Base-by-base conservation (phyloP, 164 flowering plant genomes). In the Hamamelis virginiana region DNA sequence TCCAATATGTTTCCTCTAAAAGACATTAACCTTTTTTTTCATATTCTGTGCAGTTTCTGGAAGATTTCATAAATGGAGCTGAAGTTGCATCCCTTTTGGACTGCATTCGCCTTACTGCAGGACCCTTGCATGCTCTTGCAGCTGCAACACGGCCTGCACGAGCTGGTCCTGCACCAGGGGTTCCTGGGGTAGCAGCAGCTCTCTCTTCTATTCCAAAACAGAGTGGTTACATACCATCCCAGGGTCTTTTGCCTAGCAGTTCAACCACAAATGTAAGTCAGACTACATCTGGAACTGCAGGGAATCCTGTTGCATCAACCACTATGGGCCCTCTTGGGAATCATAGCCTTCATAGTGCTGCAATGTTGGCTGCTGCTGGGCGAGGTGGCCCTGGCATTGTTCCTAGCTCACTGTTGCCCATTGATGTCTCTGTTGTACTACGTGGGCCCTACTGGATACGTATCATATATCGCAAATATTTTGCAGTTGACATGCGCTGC, bases 401-500 rank as follows among this genome's bases (percentile, higher is more conserved):
- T 78, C 96, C 98, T 10, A 96, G 99, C 81, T 93, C 99, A 50
- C 72, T 96, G 69, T 78, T 96, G 76, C 99, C 99, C 25, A 91
- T 91, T 53, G 99, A 96, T 82, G 99, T 96, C 44, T 93, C 99
- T 72, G 92, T 96, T 70, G 99, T 96, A 15, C 78, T 96, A 18
- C 90, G 98, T 28, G 95, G 99, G 22, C 98, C 99, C 21, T 96
- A 91, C 68, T 96, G 99, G 99, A 96, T 96, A 70, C 80, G 97
- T 51, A 90, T 96, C 47, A 87, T 96, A 48, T 96, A 96, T 64
- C 91, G 98, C 11, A 93, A 93, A 77, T 71, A 86, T 33, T 96
- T 96, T 87, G 91, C 98, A 3, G 96, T 96, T 65, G 98, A 96
- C 78, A 93, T 96, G 99, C 91, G 99, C 47, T 96, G 98, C 83